Evolutionary conservation across 805 yeast species (phyloP), one percentile per base, ranked within the genome.

Genomic region (Lipomyces kockii): DNA sequence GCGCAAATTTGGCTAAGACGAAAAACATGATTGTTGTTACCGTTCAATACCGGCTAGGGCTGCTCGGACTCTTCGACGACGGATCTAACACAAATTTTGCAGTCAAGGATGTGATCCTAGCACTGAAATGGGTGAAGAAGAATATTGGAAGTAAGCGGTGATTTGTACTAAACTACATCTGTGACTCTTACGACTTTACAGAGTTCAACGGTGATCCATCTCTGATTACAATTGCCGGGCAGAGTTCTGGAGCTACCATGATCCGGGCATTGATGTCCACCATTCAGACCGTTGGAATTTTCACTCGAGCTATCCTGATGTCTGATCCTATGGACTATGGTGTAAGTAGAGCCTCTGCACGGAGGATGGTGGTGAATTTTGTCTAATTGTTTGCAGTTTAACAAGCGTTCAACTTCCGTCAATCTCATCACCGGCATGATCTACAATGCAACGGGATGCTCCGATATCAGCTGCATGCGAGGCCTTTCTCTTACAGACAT

Each of bases 211-310:
- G 80, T 49, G 72, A 78, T 64, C 74, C 78, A 4, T 65, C 71
- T 20, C 70, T 71, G 63, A 69, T 79, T 22, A 77, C 80, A 5
- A 69, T 79, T 39, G 75, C 74, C 66, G 81, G 81, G n/a, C 76
- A 77, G 66, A 71, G 75, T 62, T 78, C 81, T 9, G 82, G 81
- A 2, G 76, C 65, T 6, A 63, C 68, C 2, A 52, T 69, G 58
- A 54, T 70, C 32, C 63, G 73, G 7, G 68, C 70, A 12, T 53
- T 70, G 25, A 4, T 69, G 54, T 65, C 72, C 5, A 56, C 70
- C 37, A n/a, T 25, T 1, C 20, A 61, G 22, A 59, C 72, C 2
- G n/a, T 29, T 2, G 70, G 70, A 5, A 37, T 70, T 14, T 68
- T 63, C 49, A 14, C 51, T 14, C 39, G 60, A 9, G 68, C 65